Base-by-base conservation (phyloP, 371 early-diverging fungal species). In the Apophysomyces variabilis region DNA sequence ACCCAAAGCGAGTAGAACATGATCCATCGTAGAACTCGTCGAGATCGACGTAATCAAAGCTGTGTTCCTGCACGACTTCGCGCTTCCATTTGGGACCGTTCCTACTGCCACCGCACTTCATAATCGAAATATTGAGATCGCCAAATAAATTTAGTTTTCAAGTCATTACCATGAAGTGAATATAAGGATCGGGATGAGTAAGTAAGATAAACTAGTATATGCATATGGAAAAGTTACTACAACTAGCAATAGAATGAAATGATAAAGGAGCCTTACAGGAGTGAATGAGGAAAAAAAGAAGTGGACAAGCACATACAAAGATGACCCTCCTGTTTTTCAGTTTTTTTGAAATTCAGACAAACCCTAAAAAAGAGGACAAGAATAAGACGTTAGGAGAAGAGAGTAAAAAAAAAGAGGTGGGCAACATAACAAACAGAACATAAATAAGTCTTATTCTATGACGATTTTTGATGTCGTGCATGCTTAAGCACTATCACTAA, bases 1-100 rank as follows among this genome's bases (percentile, higher is more conserved):
- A 94, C 9, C 73, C 67, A 16, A 87, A 46, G 61, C 81, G 73
- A n/a, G 77, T 71, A 41, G 69, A 43, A 62, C 73, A 84, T 21
- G 82, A 80, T 37, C 73, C 63, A 68, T 89, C 87, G 46, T 85
- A 67, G 77, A 93, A 94, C 68, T 94, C 94, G 8, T 92, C 86
- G 16, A 94, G 86, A 68, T 96, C 92, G 62, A 96, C 84, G 80
- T 87, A 92, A 73, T 95, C 94, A 74, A 96, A 96, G 75, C 93
- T 93, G 84, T 95, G 94, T 80, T 93, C 95, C 69, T 85, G 86
- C 56, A 93, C 87, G 58, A 85, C 78, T 80, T 94, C 94, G 64
- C 91, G 85, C 78, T 94, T 91, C 94, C 94, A 94, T 59, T 84
- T 78, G 12, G 86, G 84, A 12, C 83, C 82, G 68, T 66, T 56